Percentiles rank a stretch among this genome's conserved stretches.
Conservation (phyloP, 176 grass and related monocot species). For the Cenchrus americanus region DNA sequence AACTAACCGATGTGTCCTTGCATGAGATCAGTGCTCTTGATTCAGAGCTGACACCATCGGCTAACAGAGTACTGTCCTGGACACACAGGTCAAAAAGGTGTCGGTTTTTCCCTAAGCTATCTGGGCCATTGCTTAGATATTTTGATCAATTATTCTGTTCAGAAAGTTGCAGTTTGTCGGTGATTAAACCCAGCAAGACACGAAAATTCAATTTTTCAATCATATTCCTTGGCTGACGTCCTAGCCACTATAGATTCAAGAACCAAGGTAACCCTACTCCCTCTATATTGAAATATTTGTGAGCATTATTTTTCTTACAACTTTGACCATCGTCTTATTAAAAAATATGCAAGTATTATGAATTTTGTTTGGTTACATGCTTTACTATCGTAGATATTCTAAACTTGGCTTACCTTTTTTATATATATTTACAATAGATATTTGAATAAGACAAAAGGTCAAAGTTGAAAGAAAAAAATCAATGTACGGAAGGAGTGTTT, state of each 20-base stretch:
- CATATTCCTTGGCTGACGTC: background rate
- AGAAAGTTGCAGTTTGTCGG: background rate
- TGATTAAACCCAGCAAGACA: background rate
- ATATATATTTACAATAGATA: no score
- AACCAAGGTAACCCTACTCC: no score
- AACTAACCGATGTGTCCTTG: slow-evolving; percentile 24
- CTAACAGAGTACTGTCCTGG: background rate
- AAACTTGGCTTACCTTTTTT: no score
- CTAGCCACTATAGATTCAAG: background rate
- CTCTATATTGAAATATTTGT: no score
- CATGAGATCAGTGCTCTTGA: background rate
- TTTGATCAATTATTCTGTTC: background rate
- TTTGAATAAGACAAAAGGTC: no score
- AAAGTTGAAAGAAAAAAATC: no score
- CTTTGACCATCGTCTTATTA: no score
- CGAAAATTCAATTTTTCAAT: background rate
- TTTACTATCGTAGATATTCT: no score
- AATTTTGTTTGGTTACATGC: no score
- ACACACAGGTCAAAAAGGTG: slow-evolving; percentile 2
- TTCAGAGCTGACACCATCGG: background rate
- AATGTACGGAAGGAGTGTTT: no score
- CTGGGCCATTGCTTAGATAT: background rate
- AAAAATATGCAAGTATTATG: no score
- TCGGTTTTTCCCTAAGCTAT: background rate
- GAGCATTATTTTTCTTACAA: no score